A percentile compares a stretch with the other conserved stretches of the same genome.
Evolutionary conservation across 306 rosid species (phyloP).

Genomic region (Hylodesmum podocarpum): DNA sequence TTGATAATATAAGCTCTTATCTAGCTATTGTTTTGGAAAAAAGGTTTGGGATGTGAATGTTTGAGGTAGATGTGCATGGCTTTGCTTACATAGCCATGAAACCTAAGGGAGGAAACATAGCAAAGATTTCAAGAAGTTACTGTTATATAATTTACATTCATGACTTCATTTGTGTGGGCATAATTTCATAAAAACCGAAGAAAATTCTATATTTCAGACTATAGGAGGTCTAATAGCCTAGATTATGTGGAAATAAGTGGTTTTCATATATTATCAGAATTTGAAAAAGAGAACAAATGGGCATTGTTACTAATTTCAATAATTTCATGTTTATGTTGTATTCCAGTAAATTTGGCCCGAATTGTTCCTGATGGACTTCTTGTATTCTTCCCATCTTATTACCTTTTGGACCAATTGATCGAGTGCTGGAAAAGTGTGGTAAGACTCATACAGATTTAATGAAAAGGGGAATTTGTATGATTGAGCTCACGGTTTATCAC

Average conservation of each 20-base stretch:
- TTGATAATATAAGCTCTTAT: conserved; percentile 16
- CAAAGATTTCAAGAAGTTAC: conserved; percentile 1
- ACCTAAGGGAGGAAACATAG: background rate
- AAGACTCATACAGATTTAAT: conserved; percentile 25
- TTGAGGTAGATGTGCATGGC: background rate
- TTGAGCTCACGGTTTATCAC: conserved; percentile 13
- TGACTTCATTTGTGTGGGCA: conserved; percentile 1
- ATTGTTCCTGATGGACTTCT: conserved; percentile 96
- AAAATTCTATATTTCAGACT: background rate
- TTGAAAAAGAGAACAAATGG: background rate
- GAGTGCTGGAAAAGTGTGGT: conserved; percentile 82
- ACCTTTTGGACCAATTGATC: conserved; percentile 85
- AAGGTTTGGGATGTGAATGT: background rate
- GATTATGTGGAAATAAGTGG: conserved; percentile 2
- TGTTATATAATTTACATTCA: background rate
- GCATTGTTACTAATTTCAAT: conserved; percentile 4
- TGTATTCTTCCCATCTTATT: conserved; percentile 94
- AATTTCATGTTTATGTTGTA: conserved; percentile 29
- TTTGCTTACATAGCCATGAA: conserved; percentile 3
- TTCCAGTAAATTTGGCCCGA: conserved; percentile 91
- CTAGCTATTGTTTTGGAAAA: background rate
- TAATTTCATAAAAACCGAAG: background rate
- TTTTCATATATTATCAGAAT: background rate
- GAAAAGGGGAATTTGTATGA: conserved; percentile 31
- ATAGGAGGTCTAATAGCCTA: background rate